Evolutionary conservation across 345 rosid species (phyloP).

Genomic region (Gossypium australe): DNA sequence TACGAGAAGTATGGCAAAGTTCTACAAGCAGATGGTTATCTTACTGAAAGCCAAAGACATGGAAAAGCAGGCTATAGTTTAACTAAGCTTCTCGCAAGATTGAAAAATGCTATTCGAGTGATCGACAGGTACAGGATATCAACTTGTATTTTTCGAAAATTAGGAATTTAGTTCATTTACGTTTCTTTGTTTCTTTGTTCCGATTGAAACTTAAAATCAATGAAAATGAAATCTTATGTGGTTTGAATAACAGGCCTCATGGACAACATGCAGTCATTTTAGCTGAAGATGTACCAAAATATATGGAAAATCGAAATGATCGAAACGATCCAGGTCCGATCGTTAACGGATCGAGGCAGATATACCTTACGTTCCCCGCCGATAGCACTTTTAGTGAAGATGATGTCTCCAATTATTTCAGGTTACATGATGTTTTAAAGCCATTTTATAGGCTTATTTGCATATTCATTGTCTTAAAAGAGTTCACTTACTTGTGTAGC

Average conservation of each 20-base stretch:
- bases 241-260: conserved; percentile 46
- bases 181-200: neutral
- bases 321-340: conserved; percentile 39
- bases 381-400: conserved; percentile 64
- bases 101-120: conserved; percentile 36
- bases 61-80: conserved; percentile 63
- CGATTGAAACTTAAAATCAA: neutral
- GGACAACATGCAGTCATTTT: conserved; percentile 65
- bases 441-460: neutral
- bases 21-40: conserved; percentile 67
- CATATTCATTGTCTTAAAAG: neutral
- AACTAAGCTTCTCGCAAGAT: conserved; percentile 58
- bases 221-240: neutral
- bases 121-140: conserved; percentile 46
- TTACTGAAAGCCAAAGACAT: conserved; percentile 67
- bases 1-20: conserved; percentile 55
- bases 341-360: conserved; percentile 49
- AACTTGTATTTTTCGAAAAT: neutral
- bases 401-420: conserved; percentile 63
- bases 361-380: conserved; percentile 64
- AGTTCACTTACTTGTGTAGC: conserved; percentile 19
- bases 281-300: conserved; percentile 49
- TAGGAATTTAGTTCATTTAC: no score
- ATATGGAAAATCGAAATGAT: conserved; percentile 36
- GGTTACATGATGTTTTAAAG: conserved; percentile 16